Evolutionary conservation across 768 basidiomycete species (phyloP), one percentile per base, ranked within the genome.

Genomic region (Mycena amicta): DNA sequence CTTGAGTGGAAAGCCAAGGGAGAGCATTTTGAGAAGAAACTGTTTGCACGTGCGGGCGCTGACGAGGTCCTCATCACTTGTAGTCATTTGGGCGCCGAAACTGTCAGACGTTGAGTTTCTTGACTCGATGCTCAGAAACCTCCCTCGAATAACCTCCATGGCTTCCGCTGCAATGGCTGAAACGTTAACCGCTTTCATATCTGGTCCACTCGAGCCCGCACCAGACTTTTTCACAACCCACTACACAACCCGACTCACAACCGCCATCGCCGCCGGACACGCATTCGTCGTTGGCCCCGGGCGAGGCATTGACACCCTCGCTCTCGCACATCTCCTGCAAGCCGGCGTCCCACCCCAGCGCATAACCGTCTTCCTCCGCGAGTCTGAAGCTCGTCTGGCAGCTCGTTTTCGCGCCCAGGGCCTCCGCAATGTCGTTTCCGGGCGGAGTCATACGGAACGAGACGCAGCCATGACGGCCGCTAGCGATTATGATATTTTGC

Each of bases 401-500:
- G 45, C 23, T 13, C 31, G 31, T 67, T 70, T 52, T 59, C 64
- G 52, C 53, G 56, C 33, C 37, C 43, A 12, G 66, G 53, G 66
- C 8, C 67, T 68, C 5, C 28, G 26, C 12, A 50, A 69, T 1
- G 65, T 68, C 3, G 64, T 70, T 2, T 50, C 56, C 5, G 60
- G 68, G 16, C 57, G 64, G 3, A 60, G 61, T 16, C 66, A 69
- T 53, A 67, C 65, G 5, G 65, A 67, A 37, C 52, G 69, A 43
- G 70, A 72, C 51, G 69, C 64, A 39, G 68, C 66, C 27, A 69
- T 71, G 69, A 70, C 68, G 4, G 43, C 65, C 2, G 69, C 59
- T 1, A 70, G 66, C 22, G 67, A 71, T 54, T 72, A 72, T 43
- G 71, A 72, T 62, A 70, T 72, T 25, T 45, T 71, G 46, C 57